phyloP scores from a whole-genome alignment of 2,329 filamentous ascomycete species.

The Thielaviopsis punctulata region DNA sequence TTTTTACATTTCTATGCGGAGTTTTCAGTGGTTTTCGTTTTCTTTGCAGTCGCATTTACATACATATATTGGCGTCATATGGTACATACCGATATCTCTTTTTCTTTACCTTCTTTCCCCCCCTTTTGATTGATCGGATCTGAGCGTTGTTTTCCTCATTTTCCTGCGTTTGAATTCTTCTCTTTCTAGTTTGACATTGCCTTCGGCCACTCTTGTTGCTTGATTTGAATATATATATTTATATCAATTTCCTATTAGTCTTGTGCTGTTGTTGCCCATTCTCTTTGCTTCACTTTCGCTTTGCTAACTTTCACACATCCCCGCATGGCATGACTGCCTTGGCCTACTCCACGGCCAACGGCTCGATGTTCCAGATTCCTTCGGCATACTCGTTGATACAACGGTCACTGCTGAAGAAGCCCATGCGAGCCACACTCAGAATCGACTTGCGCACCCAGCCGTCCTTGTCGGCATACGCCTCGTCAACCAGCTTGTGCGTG shows the following conservation, averaged over 20 bases:
- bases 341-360: conserved; percentile 29
- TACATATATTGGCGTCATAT: conserved; percentile 3
- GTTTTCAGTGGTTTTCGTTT: not conserved
- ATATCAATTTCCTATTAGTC: not conserved
- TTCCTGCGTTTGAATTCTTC: not conserved
- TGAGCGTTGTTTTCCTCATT: not conserved
- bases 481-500: conserved; percentile 80
- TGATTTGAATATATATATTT: not conserved
- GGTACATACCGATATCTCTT: not conserved
- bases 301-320: not conserved
- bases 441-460: conserved; percentile 88
- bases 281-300: not conserved
- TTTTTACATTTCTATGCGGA: not conserved
- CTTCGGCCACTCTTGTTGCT: not conserved
- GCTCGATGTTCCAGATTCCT: conserved; percentile 92
- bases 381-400: conserved; percentile 98
- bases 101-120: not conserved
- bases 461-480: conserved; percentile 81
- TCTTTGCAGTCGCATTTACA: not conserved
- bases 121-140: not conserved
- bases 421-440: conserved; percentile 78
- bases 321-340: too few relatives aligned
- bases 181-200: not conserved
- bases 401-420: conserved; percentile 88
- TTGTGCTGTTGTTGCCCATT: not conserved